A percentile compares a stretch with the other conserved stretches of the same genome.
phyloP scores from a whole-genome alignment of 805 yeast species.

The Scheffersomyces ergatensis region DNA sequence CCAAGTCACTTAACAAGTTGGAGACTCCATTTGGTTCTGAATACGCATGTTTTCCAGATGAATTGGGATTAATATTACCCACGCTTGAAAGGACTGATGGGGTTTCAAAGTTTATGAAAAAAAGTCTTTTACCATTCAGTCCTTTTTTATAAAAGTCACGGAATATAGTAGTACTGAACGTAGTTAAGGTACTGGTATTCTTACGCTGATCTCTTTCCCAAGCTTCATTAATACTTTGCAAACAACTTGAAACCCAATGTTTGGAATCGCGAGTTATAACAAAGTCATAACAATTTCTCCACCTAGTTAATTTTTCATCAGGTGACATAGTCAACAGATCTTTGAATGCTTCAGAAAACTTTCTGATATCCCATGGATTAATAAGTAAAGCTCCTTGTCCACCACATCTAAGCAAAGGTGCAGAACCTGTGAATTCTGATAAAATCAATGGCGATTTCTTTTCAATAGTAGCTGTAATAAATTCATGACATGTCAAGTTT shows the following conservation, averaged over 20 bases:
- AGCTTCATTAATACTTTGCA: constrained; percentile 48
- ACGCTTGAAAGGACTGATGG: constrained; percentile 15
- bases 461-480: constrained; percentile 67
- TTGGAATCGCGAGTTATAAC: constrained; percentile 68
- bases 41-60: constrained; percentile 10
- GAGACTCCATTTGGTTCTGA: constrained; percentile 64
- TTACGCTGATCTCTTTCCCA: constrained; percentile 32
- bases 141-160: constrained; percentile 24
- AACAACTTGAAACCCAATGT: constrained; percentile 66
- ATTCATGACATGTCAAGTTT: constrained; percentile 96
- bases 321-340: constrained; percentile 62
- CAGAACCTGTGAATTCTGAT: constrained; percentile 95
- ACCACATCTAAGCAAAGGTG: constrained; percentile 57
- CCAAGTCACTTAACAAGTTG: constrained; percentile 56
- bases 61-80: constrained; percentile 19
- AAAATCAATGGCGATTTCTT: constrained; percentile 78
- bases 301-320: constrained; percentile 57
- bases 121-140: constrained; percentile 33
- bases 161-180: constrained; percentile 34
- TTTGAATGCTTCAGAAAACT: constrained; percentile 62
- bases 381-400: constrained; percentile 68
- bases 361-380: constrained; percentile 86
- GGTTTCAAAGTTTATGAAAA: constrained; percentile 12
- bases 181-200: constrained; percentile 19
- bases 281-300: constrained; percentile 59